phyloP scores from a whole-genome alignment of 768 basidiomycete species.

The Polyporus arcularius region DNA sequence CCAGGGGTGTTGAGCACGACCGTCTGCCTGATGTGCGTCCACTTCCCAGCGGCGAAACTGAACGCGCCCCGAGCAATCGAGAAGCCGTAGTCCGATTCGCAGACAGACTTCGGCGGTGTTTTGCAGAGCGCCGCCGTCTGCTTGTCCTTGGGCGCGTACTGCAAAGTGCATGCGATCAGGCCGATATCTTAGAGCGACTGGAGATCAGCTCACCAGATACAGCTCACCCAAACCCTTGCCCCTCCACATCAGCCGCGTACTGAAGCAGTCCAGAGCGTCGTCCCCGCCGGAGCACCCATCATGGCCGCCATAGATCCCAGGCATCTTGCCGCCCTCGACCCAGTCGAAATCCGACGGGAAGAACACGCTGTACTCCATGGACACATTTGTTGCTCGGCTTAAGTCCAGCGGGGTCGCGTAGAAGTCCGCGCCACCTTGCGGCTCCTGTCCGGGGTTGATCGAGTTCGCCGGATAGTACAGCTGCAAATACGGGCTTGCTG shows the following conservation, averaged over 20 bases:
- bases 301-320: constrained; percentile 76
- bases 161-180: not conserved
- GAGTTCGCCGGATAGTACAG: constrained; percentile 69
- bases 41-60: constrained; percentile 56
- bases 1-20: constrained; percentile 78
- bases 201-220: constrained; percentile 54
- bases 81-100: constrained; percentile 67
- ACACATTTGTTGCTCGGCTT: constrained; percentile 49
- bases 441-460: constrained; percentile 63
- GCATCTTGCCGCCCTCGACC: constrained; percentile 82
- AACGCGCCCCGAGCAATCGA: constrained; percentile 78
- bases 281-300: constrained; percentile 71
- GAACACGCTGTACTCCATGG: constrained; percentile 71
- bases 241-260: constrained; percentile 86
- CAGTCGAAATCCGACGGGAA: constrained; percentile 76
- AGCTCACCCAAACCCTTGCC: constrained; percentile 68
- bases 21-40: constrained; percentile 74
- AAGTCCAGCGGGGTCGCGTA: constrained; percentile 52
- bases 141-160: constrained; percentile 78
- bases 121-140: constrained; percentile 62
- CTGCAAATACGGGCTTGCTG: constrained; percentile 50
- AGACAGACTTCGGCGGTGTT: constrained; percentile 57
- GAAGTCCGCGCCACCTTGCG: constrained; percentile 76
- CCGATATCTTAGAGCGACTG: not conserved
- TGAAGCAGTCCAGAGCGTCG: constrained; percentile 74